A percentile compares a stretch with the other conserved stretches of the same genome.
Conservation (phyloP, 1,284 basidiomycete genomes). For the Melampsora larici-populina region DNA sequence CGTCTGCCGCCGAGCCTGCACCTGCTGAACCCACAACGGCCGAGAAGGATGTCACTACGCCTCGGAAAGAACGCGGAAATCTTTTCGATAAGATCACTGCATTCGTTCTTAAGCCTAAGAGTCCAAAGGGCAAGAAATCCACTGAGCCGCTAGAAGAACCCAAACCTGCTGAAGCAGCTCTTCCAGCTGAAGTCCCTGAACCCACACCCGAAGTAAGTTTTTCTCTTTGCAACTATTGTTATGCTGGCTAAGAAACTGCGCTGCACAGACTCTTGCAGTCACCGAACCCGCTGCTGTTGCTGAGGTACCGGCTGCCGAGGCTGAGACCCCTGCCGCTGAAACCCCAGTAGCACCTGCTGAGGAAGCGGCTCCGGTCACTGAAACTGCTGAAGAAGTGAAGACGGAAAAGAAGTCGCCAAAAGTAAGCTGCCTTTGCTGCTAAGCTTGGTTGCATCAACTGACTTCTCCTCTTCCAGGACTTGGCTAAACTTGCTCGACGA, state of each 20-base stretch:
- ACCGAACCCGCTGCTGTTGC: background rate
- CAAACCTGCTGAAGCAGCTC: background rate
- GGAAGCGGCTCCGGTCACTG: background rate
- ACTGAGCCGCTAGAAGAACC: background rate
- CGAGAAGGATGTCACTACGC: slow-evolving; percentile 22
- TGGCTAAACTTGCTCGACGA: slow-evolving; percentile 37
- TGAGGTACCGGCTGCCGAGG: background rate
- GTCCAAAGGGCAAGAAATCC: slow-evolving; percentile 34
- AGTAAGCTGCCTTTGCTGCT: background rate
- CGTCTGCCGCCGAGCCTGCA: background rate
- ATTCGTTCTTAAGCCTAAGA: slow-evolving; percentile 42
- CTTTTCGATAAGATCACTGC: slow-evolving; percentile 38
- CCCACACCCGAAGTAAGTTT: slow-evolving; percentile 10
- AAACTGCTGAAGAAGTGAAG: slow-evolving; percentile 22
- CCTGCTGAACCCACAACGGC: background rate
- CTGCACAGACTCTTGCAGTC: background rate
- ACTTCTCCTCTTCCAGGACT: slow-evolving; percentile 12
- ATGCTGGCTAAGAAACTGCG: background rate
- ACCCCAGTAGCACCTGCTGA: background rate
- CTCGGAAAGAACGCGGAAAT: slow-evolving; percentile 39
- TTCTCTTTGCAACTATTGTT: background rate
- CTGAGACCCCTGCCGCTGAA: background rate
- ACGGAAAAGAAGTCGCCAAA: slow-evolving; percentile 39
- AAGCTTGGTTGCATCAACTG: background rate
- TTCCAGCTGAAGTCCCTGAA: background rate